Conservation (phyloP, 2,329 filamentous ascomycete genomes). For the Aulographum hederae region DNA sequence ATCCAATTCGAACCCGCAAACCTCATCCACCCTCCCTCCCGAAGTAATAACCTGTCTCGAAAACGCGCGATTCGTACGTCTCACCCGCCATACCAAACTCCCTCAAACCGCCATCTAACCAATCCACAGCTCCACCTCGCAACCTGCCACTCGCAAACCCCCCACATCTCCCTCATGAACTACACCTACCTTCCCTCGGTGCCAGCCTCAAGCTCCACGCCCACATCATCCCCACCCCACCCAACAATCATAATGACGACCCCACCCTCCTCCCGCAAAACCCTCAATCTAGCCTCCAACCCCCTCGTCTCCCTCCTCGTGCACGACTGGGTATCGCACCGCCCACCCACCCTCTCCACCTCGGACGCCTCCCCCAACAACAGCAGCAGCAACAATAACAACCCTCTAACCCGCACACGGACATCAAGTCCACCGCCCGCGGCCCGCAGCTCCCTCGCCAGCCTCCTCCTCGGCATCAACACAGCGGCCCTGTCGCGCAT, state of each 20-base stretch:
- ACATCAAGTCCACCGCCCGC: neutral
- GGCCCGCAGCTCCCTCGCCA: conserved; percentile 43
- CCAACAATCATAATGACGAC: conserved; percentile 79
- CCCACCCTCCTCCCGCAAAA: conserved; percentile 61
- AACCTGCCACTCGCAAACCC: conserved; percentile 65
- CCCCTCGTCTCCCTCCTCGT: conserved; percentile 85
- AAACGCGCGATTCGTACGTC: conserved; percentile 75
- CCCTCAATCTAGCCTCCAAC: conserved; percentile 64
- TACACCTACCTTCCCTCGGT: conserved; percentile 79
- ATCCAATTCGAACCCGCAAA: too few relatives aligned
- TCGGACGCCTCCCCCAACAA: conserved; percentile 37
- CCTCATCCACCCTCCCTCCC: conserved; percentile 41
- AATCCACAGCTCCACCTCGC: conserved; percentile 72
- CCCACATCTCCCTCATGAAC: conserved; percentile 95
- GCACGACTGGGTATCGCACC: conserved; percentile 93
- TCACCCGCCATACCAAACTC: conserved; percentile 4
- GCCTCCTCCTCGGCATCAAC: conserved; percentile 78
- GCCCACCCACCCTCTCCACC: conserved; percentile 55
- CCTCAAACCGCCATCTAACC: conserved; percentile 4
- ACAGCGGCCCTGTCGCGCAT: conserved; percentile 74
- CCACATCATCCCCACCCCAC: too few relatives aligned
- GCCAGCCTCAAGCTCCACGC: conserved; percentile 46
- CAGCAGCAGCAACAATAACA: conserved; percentile 39
- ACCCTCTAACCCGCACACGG: neutral
- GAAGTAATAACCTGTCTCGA: conserved; percentile 85